A percentile compares a stretch with the other conserved stretches of the same genome.
These are phyloP conservation scores for Starmerella asiatica DNA, from an alignment of 805 yeast genomes.

Conservation along the genomic window DNA sequence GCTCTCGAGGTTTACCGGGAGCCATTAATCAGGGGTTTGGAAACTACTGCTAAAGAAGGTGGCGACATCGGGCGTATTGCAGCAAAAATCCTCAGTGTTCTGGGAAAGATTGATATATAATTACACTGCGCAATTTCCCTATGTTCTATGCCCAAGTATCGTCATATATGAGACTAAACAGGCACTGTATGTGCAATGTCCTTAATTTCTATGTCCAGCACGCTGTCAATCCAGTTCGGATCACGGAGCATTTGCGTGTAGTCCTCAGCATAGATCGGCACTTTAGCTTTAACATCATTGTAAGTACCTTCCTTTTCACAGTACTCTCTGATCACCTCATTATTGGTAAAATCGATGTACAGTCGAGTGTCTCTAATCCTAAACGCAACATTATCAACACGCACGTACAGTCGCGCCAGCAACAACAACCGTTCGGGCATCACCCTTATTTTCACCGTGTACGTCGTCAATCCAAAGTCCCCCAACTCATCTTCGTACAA, in stretches of 20 bases:
- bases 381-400: constrained; percentile 83
- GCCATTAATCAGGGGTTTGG: constrained; percentile 12
- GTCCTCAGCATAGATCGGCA: constrained; percentile 41
- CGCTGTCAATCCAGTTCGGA: constrained; percentile 56
- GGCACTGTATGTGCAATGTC: too few species aligned
- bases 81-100: background rate
- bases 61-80: constrained; percentile 17
- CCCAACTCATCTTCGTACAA: constrained; percentile 91
- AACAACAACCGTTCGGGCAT: constrained; percentile 71
- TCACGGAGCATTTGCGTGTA: constrained; percentile 64
- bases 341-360: constrained; percentile 59
- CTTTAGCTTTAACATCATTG: constrained; percentile 32
- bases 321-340: constrained; percentile 59
- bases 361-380: constrained; percentile 75
- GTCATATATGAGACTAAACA: too few species aligned
- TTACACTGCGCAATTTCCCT: too few species aligned
- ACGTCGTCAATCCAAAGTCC: constrained; percentile 80
- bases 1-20: constrained; percentile 6
- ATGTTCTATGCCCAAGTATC: too few species aligned
- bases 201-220: constrained; percentile 7
- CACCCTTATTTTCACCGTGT: constrained; percentile 69
- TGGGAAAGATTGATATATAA: background rate
- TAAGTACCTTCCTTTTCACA: constrained; percentile 53
- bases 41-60: constrained; percentile 8
- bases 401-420: constrained; percentile 61